Conservation (phyloP, 1,284 basidiomycete species). For the Puccinia horiana region DNA sequence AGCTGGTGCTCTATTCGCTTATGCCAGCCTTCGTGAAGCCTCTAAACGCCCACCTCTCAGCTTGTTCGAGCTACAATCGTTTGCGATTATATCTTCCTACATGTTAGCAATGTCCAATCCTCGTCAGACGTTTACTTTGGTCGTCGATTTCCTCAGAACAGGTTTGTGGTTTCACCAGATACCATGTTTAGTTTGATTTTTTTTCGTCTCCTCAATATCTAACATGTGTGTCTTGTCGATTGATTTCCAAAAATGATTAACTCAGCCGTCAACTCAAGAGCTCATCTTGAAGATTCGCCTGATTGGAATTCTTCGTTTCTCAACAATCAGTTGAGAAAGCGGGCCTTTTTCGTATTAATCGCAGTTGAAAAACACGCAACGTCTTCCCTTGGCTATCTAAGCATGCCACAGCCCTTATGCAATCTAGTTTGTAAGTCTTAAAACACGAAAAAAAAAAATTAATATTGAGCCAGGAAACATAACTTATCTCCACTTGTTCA, state of each 20-base stretch:
- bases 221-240: background rate
- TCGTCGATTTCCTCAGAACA: constrained; percentile 2
- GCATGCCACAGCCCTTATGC: background rate
- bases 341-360: constrained; percentile 29
- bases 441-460: background rate
- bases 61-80: constrained; percentile 21
- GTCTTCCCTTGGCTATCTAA: background rate
- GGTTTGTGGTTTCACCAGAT: background rate
- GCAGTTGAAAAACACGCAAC: background rate
- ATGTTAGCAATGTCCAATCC: constrained; percentile 16
- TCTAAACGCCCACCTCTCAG: background rate
- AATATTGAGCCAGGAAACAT: background rate
- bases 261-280: background rate
- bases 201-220: background rate
- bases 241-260: background rate
- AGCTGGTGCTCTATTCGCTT: constrained; percentile 35
- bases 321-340: constrained; percentile 36
- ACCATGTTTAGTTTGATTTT: background rate
- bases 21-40: background rate
- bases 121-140: background rate
- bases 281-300: constrained; percentile 19
- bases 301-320: constrained; percentile 33
- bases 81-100: constrained; percentile 25
- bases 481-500: background rate
- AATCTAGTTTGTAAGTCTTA: constrained; percentile 1